Conservation (phyloP, 2,329 filamentous ascomycete species). For the Pseudogymnoascus sp. region DNA sequence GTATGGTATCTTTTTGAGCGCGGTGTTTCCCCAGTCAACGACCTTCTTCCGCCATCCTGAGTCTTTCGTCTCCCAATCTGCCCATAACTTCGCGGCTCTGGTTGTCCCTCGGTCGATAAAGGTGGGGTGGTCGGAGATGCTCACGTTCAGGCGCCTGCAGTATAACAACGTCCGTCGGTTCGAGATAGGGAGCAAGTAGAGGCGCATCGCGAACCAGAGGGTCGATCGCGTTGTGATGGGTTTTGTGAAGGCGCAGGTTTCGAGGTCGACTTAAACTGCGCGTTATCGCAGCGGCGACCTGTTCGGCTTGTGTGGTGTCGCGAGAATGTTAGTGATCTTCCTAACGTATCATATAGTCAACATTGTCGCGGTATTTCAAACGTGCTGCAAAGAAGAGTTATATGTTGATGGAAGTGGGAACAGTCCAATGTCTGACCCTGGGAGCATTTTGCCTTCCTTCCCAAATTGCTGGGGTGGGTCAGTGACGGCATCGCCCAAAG, state of each 20-base stretch:
- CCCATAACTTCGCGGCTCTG: slow-evolving; percentile 73
- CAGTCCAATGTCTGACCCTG: neutral
- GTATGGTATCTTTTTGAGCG: slow-evolving; percentile 81
- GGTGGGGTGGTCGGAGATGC: slow-evolving; percentile 46
- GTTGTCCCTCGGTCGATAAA: slow-evolving; percentile 62
- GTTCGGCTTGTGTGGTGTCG: neutral
- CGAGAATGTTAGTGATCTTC: neutral
- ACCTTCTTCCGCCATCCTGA: slow-evolving; percentile 83
- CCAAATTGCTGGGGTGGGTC: slow-evolving; percentile 3
- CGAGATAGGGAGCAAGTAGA: slow-evolving; percentile 90
- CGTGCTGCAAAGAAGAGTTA: neutral
- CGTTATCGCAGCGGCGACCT: slow-evolving; percentile 1
- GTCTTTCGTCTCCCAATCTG: slow-evolving; percentile 78
- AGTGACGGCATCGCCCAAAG: slow-evolving; percentile 1
- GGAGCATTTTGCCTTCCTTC: neutral
- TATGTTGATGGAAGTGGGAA: neutral
- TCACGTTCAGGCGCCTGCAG: slow-evolving; percentile 66
- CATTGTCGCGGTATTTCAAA: neutral
- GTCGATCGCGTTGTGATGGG: neutral
- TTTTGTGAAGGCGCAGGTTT: neutral
- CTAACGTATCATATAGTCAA: neutral
- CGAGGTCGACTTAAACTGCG: slow-evolving; percentile 1
- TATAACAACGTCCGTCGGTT: slow-evolving; percentile 87
- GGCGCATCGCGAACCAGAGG: slow-evolving; percentile 56
- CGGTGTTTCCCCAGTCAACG: slow-evolving; percentile 78